Evolutionary conservation across 148 eudicot species (phyloP).

Genomic region (Silene conica): DNA sequence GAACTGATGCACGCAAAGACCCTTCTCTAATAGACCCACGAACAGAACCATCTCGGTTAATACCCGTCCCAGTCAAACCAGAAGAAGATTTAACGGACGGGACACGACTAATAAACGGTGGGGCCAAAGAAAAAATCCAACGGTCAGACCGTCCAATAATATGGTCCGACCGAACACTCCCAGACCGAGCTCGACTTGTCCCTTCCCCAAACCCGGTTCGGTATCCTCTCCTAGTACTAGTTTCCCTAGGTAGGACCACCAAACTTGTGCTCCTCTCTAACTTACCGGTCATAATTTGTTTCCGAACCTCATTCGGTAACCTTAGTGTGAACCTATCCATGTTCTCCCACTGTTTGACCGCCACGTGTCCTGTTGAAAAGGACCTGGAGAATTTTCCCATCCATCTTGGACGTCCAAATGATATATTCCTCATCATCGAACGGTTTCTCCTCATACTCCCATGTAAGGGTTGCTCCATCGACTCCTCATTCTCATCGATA

Average conservation of each 20-base stretch:
- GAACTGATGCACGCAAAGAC: constrained; percentile 22
- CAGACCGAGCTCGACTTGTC: constrained; percentile 23
- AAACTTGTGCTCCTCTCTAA: constrained; percentile 38
- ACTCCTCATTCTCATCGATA: constrained; percentile 9
- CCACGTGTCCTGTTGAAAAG: constrained; percentile 48
- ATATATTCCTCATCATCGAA: constrained; percentile 23
- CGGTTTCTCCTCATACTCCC: constrained; percentile 31
- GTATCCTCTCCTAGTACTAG: constrained; percentile 20
- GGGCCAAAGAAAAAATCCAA: constrained; percentile 45
- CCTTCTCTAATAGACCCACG: constrained; percentile 23
- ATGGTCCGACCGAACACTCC: constrained; percentile 31
- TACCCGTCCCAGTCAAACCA: too few species aligned
- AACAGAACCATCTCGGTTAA: constrained; percentile 26
- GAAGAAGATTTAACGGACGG: constrained; percentile 41
- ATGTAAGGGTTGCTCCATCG: constrained; percentile 32
- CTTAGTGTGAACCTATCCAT: constrained; percentile 39
- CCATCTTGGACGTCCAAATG: constrained; percentile 31
- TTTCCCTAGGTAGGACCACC: constrained; percentile 23
- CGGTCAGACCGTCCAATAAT: constrained; percentile 40
- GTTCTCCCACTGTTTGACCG: constrained; percentile 38
- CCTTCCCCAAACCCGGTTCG: constrained; percentile 32
- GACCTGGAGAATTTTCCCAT: constrained; percentile 36
- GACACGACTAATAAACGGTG: constrained; percentile 46
- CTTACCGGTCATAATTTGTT: constrained; percentile 33
- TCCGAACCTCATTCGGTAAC: constrained; percentile 37